Conservation (phyloP, 345 rosid genomes). For the Populus simonii region DNA sequence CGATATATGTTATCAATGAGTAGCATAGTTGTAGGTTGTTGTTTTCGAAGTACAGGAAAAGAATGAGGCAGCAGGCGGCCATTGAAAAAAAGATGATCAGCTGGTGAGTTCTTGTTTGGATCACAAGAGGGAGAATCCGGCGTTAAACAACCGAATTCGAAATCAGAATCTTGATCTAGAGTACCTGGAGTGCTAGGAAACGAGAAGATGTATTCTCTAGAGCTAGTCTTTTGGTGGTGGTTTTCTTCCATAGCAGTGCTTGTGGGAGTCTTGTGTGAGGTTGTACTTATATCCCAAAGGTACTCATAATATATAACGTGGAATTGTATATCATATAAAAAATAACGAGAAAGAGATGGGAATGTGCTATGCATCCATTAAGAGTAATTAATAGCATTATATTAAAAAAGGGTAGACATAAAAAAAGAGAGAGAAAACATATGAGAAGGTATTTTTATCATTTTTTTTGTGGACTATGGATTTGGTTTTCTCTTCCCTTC, state of each 20-base stretch:
- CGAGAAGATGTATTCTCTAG: conserved; percentile 36
- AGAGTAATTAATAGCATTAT: background rate
- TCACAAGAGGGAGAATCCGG: conserved; percentile 56
- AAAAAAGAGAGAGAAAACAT: too few relatives aligned
- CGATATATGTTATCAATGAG: conserved; percentile 8
- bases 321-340: background rate
- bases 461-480: too few relatives aligned
- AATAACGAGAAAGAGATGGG: background rate
- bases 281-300: background rate
- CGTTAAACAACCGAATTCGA: conserved; percentile 63
- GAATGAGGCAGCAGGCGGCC: conserved; percentile 75
- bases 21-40: background rate
- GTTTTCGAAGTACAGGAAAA: conserved; percentile 44
- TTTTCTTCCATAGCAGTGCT: conserved; percentile 21
- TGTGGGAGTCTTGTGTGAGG: background rate
- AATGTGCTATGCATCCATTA: background rate
- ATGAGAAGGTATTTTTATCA: too few relatives aligned
- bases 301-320: background rate
- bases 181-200: conserved; percentile 38
- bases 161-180: conserved; percentile 45
- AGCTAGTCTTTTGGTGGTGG: conserved; percentile 24
- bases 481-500: too few relatives aligned
- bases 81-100: conserved; percentile 77
- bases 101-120: conserved; percentile 59
- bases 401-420: too few relatives aligned